Evolutionary conservation across 371 early-diverging fungal genomes (phyloP).

Genomic region (Synchytrium microbalum): DNA sequence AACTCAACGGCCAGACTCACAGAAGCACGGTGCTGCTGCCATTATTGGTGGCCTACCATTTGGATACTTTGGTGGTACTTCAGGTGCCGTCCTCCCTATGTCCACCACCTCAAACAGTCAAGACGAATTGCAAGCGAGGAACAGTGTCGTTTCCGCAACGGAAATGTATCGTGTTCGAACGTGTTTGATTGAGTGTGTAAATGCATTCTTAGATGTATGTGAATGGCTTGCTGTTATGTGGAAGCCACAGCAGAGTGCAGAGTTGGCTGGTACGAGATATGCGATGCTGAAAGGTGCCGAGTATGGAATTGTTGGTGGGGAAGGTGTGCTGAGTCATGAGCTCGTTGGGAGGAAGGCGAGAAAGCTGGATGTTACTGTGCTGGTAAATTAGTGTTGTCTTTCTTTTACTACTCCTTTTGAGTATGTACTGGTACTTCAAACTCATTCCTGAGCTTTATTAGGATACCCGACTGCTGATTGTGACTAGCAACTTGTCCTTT

Average conservation of each 20-base stretch:
- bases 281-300: background rate
- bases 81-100: background rate
- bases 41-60: background rate
- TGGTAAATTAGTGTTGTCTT: constrained; percentile 8
- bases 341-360: background rate
- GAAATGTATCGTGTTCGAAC: constrained; percentile 51
- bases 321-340: constrained; percentile 2
- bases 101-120: background rate
- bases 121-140: background rate
- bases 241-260: constrained; percentile 27
- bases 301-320: constrained; percentile 3
- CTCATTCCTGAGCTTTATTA: constrained; percentile 12
- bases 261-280: constrained; percentile 8
- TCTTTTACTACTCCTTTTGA: too few species aligned
- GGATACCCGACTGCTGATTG: constrained; percentile 66
- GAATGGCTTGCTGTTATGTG: constrained; percentile 45
- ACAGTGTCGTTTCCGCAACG: constrained; percentile 18
- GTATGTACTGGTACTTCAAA: too few species aligned
- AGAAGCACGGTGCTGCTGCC: too few species aligned
- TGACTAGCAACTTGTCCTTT: constrained; percentile 71
- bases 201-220: constrained; percentile 62
- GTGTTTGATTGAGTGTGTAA: constrained; percentile 55
- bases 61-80: background rate
- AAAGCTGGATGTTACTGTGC: background rate
- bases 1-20: background rate